phyloP scores from a whole-genome alignment of 2,329 filamentous ascomycete genomes.

The Ceratocystis ficicola region DNA sequence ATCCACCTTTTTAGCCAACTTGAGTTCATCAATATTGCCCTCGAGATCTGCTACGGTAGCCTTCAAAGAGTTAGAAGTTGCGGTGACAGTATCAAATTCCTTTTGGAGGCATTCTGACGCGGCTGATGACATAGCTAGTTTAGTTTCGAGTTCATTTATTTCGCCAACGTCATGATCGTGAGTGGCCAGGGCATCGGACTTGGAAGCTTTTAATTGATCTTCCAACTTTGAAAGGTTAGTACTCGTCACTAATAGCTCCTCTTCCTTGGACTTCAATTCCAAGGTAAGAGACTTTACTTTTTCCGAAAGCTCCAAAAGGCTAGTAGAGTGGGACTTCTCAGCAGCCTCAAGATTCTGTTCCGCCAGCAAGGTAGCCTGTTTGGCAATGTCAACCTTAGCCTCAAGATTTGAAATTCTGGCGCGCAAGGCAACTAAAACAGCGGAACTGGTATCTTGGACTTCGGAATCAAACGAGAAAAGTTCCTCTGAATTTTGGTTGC shows the following conservation, averaged over 20 bases:
- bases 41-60: conserved; percentile 10
- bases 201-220: conserved; percentile 15
- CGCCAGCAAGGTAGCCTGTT: conserved; percentile 58
- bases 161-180: conserved; percentile 28
- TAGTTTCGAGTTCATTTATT: conserved; percentile 30
- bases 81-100: conserved; percentile 32
- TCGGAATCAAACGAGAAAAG: conserved; percentile 92
- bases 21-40: conserved; percentile 25
- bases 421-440: conserved; percentile 59
- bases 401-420: conserved; percentile 55
- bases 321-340: conserved; percentile 47
- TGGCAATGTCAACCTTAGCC: conserved; percentile 56
- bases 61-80: conserved; percentile 29
- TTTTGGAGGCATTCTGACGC: conserved; percentile 32
- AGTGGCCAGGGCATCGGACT: conserved; percentile 25
- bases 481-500: conserved; percentile 36
- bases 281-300: conserved; percentile 36
- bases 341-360: conserved; percentile 55
- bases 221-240: conserved; percentile 24
- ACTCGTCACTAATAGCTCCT: conserved; percentile 1
- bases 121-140: conserved; percentile 29
- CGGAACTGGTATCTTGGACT: conserved; percentile 58
- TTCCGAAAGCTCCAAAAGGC: conserved; percentile 27
- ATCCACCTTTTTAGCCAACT: conserved; percentile 31
- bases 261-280: conserved; percentile 31